Evolutionary conservation across 345 rosid species (phyloP), one percentile per base, ranked within the genome.

Genomic region (Gossypium anomalum): DNA sequence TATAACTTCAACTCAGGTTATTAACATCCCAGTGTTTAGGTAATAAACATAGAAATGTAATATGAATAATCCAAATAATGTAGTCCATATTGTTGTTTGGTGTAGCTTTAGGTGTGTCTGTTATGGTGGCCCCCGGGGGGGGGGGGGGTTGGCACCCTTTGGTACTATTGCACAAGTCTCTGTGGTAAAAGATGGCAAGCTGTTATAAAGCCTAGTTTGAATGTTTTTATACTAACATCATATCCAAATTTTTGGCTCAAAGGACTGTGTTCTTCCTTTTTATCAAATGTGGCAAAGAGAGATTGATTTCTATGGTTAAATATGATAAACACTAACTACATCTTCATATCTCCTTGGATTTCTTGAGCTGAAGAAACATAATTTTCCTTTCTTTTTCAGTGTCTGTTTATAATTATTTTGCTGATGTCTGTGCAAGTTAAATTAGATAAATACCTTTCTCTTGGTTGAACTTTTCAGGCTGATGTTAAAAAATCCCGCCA

Each of bases 401-500:
- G n/a, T 59, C 27, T 49, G 29, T 58, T n/a, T 29, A 4, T 66
- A 34, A 52, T 49, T 63, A 41, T 72, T 13, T 16, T 75, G 6
- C 13, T 64, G 58, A 65, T 72, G 45, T n/a, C 44, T 55, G 47
- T 7, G 62, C 27, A 63, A 60, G 66, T 23, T 65, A 67, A 64
- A 77, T 65, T 13, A 43, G 72, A 65, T 61, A 7, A 45, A 78
- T 23, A 23, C 17, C 25, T 52, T 75, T 81, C 7, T 59, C 13
- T 25, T 59, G 59, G 14, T 59, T 59, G 38, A 74, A 61, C 57
- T 74, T 55, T 76, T 74, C 74, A 92, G 98, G 93, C 82, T 45
- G 89, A 86, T 81, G 80, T 84, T 65, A 80, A 81, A 65, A 92
- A 82, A 82, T 85, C 92, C 51, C 76, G 78, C 76, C 73, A 80